phyloP scores from a whole-genome alignment of 768 basidiomycete species.

The Pleurotus tuoliensis region DNA sequence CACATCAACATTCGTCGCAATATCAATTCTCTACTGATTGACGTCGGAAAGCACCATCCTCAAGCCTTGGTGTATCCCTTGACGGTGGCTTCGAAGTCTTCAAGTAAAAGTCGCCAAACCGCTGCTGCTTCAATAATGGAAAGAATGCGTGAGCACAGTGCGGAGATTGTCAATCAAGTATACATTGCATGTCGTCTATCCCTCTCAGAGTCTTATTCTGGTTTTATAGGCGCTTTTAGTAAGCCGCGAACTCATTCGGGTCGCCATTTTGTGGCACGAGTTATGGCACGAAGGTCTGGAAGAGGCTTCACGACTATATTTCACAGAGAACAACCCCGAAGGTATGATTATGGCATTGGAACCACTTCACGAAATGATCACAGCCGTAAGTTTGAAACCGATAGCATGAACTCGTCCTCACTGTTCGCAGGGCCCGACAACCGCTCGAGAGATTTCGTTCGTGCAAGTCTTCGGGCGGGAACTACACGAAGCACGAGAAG shows the following conservation, averaged over 20 bases:
- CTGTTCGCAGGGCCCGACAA: slow-evolving; percentile 75
- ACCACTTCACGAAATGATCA: slow-evolving; percentile 89
- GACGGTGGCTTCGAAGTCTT: slow-evolving; percentile 95
- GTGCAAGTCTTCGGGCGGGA: slow-evolving; percentile 92
- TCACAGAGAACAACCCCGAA: slow-evolving; percentile 94
- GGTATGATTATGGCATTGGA: slow-evolving; percentile 95
- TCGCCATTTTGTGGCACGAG: slow-evolving; percentile 98
- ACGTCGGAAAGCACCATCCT: slow-evolving; percentile 95
- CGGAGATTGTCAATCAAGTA: slow-evolving; percentile 82
- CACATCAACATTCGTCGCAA: slow-evolving; percentile 81
- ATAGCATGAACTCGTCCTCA: background rate
- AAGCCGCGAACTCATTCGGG: slow-evolving; percentile 91
- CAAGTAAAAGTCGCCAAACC: slow-evolving; percentile 73
- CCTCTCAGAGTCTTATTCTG: too few species aligned
- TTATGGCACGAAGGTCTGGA: slow-evolving; percentile 98
- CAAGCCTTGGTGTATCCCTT: slow-evolving; percentile 95
- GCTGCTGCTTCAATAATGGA: slow-evolving; percentile 88
- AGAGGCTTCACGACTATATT: slow-evolving; percentile 94
- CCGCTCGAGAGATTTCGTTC: slow-evolving; percentile 92
- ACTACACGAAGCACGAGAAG: slow-evolving; percentile 87
- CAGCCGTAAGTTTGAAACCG: slow-evolving; percentile 57
- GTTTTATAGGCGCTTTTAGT: slow-evolving; percentile 69
- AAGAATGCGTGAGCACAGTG: slow-evolving; percentile 90
- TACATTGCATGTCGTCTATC: slow-evolving; percentile 1
- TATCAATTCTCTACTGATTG: slow-evolving; percentile 82